These are phyloP conservation scores for Lepidium aucheri DNA, from an alignment of 345 rosid genomes.

Conservation along the genomic window DNA sequence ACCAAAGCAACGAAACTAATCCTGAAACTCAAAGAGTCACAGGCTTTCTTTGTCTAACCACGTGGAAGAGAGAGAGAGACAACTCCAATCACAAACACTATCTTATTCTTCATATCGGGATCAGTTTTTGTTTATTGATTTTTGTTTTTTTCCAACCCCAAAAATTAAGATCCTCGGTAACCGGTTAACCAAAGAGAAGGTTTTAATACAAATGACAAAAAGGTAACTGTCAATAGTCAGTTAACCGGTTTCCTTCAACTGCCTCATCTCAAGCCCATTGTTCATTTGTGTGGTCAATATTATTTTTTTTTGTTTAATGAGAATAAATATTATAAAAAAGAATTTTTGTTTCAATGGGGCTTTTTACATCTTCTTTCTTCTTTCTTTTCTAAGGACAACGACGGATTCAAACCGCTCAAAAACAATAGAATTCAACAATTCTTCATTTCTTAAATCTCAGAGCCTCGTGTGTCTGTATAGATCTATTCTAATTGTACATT, in stretches of 20 bases:
- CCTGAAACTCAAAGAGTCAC: background rate
- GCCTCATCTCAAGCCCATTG: slow-evolving; percentile 19
- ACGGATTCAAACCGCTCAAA: background rate
- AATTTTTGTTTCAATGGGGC: slow-evolving; percentile 8
- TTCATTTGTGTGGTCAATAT: slow-evolving; percentile 24
- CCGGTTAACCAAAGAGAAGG: slow-evolving; percentile 5
- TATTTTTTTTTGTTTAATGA: background rate
- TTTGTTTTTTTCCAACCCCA: slow-evolving; percentile 22
- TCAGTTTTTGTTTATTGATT: background rate
- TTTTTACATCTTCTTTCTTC: slow-evolving; percentile 23
- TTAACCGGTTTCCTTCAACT: slow-evolving; percentile 1
- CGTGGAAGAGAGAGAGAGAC: slow-evolving; percentile 11
- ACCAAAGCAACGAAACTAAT: slow-evolving; percentile 16
- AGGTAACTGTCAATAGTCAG: background rate
- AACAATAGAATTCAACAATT: background rate
- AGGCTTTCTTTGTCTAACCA: background rate
- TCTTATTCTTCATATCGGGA: no score
- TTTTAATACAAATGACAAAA: background rate
- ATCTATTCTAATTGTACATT: slow-evolving; percentile 18
- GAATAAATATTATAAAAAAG: background rate
- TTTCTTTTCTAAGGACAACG: slow-evolving; percentile 14
- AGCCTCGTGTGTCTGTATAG: slow-evolving; percentile 10
- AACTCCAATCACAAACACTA: slow-evolving; percentile 1
- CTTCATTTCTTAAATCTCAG: slow-evolving; percentile 4
- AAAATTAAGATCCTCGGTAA: slow-evolving; percentile 9